Base-by-base conservation (phyloP, 495 filamentous ascomycete species). In the Opeltia flavorubescens region DNA sequence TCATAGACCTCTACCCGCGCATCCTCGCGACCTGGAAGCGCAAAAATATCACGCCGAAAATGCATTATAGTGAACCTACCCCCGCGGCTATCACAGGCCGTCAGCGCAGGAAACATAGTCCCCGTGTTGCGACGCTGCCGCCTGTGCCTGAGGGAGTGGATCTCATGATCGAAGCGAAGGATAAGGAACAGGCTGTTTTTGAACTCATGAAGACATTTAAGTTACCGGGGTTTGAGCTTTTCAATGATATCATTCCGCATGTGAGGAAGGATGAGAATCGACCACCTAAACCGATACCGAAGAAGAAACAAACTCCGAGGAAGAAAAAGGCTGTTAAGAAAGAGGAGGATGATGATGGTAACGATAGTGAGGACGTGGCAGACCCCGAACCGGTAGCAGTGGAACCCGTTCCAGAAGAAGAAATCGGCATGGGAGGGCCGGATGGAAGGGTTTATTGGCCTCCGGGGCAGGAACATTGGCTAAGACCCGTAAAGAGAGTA, bases 81-180 rank as follows among this genome's bases (percentile, higher is more conserved):
- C 66, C 81, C 0, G 67, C 76, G 3, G 86, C 89, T 4, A 76
- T 94, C 51, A 94, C 87, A 0, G 71, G 69, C 0, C 64, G 77
- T 4, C 80, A 91, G 52, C 69, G 89, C 13, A 69, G 89, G 29
- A 94, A 94, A 61, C 89, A 95, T 56, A 83, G 77, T 38, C 78
- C 84, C 0, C 72, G 89, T 5, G 85, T 91, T 3, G 61, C 66
- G 27, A 84, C 77, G 0, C 62, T 98, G 13, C 89, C 89, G 11
- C 89, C 89, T 0, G 95, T 88, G 53, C 66, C 78, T 1, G 66
- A 75, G 4, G 77, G 78, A 5, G 89, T 93, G 82, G 91, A 95
- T 58, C 68, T 95, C 11, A 98, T 95, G 91, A 95, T 95, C 48
- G 91, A 98, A 66, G 91, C 91, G 15, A 98, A 95, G 56, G 89